Evolutionary conservation across 257 asterid species (phyloP).

Genomic region (Anisodus tanguticus): DNA sequence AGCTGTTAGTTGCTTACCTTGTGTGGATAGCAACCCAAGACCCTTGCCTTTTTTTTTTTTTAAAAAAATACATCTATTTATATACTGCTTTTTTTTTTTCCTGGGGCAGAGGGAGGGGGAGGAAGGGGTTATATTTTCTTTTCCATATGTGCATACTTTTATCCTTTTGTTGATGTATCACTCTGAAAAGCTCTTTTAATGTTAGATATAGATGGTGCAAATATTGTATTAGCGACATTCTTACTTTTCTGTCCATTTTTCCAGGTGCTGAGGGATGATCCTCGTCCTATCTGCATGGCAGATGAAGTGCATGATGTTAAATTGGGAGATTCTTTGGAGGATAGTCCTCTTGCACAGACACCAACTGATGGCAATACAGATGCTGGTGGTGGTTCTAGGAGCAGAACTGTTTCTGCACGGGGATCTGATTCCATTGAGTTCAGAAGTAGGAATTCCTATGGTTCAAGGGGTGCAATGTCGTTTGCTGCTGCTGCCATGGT

Average conservation of each 20-base stretch:
- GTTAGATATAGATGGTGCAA: neutral
- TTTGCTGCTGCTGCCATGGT: constrained; percentile 99
- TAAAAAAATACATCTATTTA: neutral
- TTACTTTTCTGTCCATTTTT: neutral
- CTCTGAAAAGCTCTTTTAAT: constrained; percentile 16
- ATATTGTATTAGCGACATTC: neutral
- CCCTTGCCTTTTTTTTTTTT: neutral
- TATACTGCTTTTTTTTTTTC: neutral
- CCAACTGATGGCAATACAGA: constrained; percentile 61
- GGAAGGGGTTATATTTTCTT: neutral
- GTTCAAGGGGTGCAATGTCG: constrained; percentile 92
- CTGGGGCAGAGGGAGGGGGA: neutral
- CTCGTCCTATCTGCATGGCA: constrained; percentile 68
- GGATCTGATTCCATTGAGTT: constrained; percentile 66
- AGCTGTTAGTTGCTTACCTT: too few species aligned
- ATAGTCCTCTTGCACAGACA: constrained; percentile 49
- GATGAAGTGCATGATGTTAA: constrained; percentile 92
- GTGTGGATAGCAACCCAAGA: too few species aligned
- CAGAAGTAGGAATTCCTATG: constrained; percentile 70
- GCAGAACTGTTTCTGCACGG: constrained; percentile 53
- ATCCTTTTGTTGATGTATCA: neutral
- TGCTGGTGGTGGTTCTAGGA: constrained; percentile 71
- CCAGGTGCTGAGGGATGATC: constrained; percentile 81
- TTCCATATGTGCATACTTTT: neutral
- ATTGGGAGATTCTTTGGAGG: constrained; percentile 74